A percentile compares a stretch with the other conserved stretches of the same genome.
These are phyloP conservation scores for Aspergillus sp. DNA, from an alignment of 2,329 filamentous ascomycete species.

Conservation along the genomic window DNA sequence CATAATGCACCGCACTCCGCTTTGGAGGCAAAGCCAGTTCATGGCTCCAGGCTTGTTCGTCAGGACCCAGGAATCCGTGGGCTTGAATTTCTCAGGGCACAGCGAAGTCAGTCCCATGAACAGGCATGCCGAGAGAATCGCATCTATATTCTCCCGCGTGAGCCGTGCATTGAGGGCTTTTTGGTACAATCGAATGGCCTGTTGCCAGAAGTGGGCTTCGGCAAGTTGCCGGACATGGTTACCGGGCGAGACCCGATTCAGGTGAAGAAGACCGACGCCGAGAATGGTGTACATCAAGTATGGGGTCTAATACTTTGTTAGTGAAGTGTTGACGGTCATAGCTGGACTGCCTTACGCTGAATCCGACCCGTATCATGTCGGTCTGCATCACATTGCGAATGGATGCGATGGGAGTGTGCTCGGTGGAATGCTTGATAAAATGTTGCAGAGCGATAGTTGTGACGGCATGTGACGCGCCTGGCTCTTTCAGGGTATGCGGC, in stretches of 20 bases:
- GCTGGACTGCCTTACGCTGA: conserved; percentile 15
- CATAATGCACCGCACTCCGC: conserved; percentile 26
- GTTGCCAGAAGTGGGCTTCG: conserved; percentile 31
- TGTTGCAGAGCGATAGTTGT: conserved; percentile 20
- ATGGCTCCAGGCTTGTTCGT: conserved; percentile 18
- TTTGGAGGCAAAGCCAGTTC: conserved; percentile 33
- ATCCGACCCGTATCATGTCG: conserved; percentile 26
- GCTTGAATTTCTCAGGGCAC: conserved; percentile 21
- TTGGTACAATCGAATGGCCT: conserved; percentile 27
- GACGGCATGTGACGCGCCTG: conserved; percentile 2
- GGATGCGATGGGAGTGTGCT: conserved; percentile 10
- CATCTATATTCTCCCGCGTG: conserved; percentile 21
- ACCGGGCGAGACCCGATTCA: conserved; percentile 22
- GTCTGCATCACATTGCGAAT: conserved; percentile 21
- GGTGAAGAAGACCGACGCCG: conserved; percentile 26
- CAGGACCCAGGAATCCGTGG: conserved; percentile 30
- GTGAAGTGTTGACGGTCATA: neutral
- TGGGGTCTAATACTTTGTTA: conserved; percentile 15
- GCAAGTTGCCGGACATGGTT: conserved; percentile 16
- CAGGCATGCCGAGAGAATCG: conserved; percentile 31
- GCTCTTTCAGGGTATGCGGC: neutral
- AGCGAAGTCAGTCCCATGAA: conserved; percentile 28
- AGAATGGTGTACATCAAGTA: conserved; percentile 34
- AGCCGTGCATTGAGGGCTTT: conserved; percentile 19
- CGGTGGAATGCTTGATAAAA: conserved; percentile 16